Evolutionary conservation across 2,329 filamentous ascomycete genomes (phyloP).

Genomic region (Chaetothyriales sp.): DNA sequence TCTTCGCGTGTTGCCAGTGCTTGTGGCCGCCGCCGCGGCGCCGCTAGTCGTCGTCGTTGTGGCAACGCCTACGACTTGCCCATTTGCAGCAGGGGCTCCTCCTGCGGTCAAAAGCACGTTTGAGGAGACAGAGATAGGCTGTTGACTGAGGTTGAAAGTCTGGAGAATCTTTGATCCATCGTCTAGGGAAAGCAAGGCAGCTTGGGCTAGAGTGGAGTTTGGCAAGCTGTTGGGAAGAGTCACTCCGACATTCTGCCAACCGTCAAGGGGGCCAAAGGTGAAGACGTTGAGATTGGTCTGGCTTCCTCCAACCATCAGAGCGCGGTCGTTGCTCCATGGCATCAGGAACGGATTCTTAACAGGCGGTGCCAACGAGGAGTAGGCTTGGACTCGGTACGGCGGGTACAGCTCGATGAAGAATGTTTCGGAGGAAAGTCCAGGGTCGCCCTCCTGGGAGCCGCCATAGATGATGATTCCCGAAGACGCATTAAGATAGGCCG

Average conservation of each 20-base stretch:
- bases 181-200: slow-evolving; percentile 51
- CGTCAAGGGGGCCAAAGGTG: slow-evolving; percentile 48
- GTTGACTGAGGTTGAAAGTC: slow-evolving; percentile 57
- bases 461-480: slow-evolving; percentile 67
- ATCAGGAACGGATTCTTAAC: slow-evolving; percentile 56
- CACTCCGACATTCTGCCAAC: slow-evolving; percentile 54
- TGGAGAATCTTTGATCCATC: slow-evolving; percentile 68
- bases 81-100: slow-evolving; percentile 36
- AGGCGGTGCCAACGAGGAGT: slow-evolving; percentile 44
- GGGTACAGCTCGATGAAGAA: slow-evolving; percentile 54
- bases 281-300: slow-evolving; percentile 52
- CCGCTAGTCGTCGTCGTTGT: slow-evolving; percentile 11
- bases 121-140: slow-evolving; percentile 60
- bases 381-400: slow-evolving; percentile 49
- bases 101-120: slow-evolving; percentile 49
- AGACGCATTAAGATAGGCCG: slow-evolving; percentile 54
- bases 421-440: slow-evolving; percentile 51
- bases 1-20: slow-evolving; percentile 29
- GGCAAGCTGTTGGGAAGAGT: slow-evolving; percentile 46
- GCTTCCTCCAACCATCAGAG: slow-evolving; percentile 60
- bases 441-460: slow-evolving; percentile 49
- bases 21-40: slow-evolving; percentile 1
- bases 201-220: slow-evolving; percentile 45
- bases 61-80: slow-evolving; percentile 35
- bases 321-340: slow-evolving; percentile 55